Base-by-base conservation (phyloP, 2,329 filamentous ascomycete genomes). In the Basipetospora sp. region DNA sequence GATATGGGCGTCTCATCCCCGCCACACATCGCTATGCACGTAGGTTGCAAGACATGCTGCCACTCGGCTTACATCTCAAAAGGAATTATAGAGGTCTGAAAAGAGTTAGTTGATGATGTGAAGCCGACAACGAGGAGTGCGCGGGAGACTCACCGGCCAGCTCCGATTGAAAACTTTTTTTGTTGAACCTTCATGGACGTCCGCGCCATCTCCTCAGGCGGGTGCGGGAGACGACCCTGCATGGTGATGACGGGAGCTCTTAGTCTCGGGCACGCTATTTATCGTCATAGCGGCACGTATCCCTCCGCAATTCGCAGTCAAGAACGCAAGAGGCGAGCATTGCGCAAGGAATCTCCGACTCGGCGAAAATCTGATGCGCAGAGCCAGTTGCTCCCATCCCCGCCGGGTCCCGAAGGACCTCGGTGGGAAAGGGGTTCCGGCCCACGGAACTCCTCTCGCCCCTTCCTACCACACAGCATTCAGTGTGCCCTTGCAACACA, bases 141-240 rank as follows among this genome's bases (percentile, higher is more conserved):
- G n/a, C 18, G 14, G 27, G 5, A 35, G 17, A 31, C 29, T 22
- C 27, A 41, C 43, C 53, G 58, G 55, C 55, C 56, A 58, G 59
- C 63, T 68, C 63, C 56, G 64, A 63, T 67, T 67, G 64, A 67
- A 67, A 67, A 68, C 64, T 67, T 67, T 62, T 47, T 48, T 43
- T 36, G n/a, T 41, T 34, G 43, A 49, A 46, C 50, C 44, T 46
- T 50, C 50, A 53, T 62, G n/a, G 35, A 36, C 34, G 22, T 28
- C 29, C 18, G 15, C 16, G 17, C 18, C 17, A 16, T 16, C n/a
- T 26, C 31, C 36, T 26, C 27, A 36, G 27, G 19, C n/a, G n/a
- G n/a, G n/a, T n/a, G n/a, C n/a, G n/a, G n/a, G n/a, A n/a, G n/a
- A n/a, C n/a, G n/a, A n/a, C 15, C n/a, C 30, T 20, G 18, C 22